These are phyloP conservation scores for Aphanocladium album DNA, from an alignment of 2,329 filamentous ascomycete genomes.

Conservation along the genomic window DNA sequence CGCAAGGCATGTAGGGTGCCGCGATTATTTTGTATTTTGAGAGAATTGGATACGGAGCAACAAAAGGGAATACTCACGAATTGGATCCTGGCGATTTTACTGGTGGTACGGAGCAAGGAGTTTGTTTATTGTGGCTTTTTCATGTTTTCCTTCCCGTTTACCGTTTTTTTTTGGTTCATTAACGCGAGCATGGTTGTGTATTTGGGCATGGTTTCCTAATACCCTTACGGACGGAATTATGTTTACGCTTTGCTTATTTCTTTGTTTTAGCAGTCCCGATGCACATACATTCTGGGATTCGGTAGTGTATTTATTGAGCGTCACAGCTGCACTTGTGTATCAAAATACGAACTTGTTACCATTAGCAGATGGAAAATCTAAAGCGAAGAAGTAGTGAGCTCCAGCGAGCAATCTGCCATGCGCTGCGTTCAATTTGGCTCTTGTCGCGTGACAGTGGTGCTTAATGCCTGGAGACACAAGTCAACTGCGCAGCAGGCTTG, in stretches of 20 bases:
- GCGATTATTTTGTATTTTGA: background rate
- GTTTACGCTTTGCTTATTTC: background rate
- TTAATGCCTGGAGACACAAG: too few relatives aligned
- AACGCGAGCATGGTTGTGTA: conserved; percentile 10
- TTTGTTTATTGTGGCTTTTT: background rate
- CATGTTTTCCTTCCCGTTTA: background rate
- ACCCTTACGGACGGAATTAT: conserved; percentile 12
- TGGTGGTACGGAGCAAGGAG: conserved; percentile 8
- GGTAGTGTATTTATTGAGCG: background rate
- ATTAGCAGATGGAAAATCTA: background rate
- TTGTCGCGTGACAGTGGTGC: too few relatives aligned
- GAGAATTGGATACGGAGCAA: conserved; percentile 12
- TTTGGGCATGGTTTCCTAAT: conserved; percentile 12
- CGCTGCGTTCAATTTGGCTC: too few relatives aligned
- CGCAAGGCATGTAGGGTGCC: conserved; percentile 39
- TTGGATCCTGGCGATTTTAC: background rate
- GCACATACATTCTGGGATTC: background rate
- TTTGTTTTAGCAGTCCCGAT: background rate
- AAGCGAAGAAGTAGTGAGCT: background rate
- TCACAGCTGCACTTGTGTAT: background rate
- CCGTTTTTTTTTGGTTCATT: background rate
- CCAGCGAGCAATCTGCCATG: too few relatives aligned
- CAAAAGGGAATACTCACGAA: conserved; percentile 2
- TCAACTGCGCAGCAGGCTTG: too few relatives aligned
- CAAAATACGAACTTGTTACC: background rate